Base-by-base conservation (phyloP, 805 yeast genomes). In the Ogataea haglerorum region DNA sequence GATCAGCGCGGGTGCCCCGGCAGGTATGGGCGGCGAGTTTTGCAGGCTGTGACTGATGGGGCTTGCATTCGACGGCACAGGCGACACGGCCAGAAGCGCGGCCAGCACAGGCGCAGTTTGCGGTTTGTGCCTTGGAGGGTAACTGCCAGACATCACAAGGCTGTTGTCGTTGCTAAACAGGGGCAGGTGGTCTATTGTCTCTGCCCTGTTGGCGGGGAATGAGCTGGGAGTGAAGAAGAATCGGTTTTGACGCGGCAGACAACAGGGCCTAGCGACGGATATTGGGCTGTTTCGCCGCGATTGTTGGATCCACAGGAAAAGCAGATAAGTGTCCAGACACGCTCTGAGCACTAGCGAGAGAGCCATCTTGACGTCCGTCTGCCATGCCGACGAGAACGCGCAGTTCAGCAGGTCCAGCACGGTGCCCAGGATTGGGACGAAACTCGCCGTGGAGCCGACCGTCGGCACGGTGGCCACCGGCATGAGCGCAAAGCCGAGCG, bases 41-140 rank as follows among this genome's bases (percentile, higher is more conserved):
- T 17, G 26, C 19, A 9, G 10, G 10, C 7, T 17, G 22, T 22
- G 22, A 2, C 3, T n/a, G 6, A 32, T 26, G 13, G 42, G 32
- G 18, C 15, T 28, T 6, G 57, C 60, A 29, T 48, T 47, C 16
- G 60, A 44, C 0, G 51, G 57, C 1, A 57, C 56, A 3, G 64
- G 62, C 10, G 64, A 46, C 7, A 60, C 26, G 8, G 64, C 62
- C 14, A 61, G 37, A 21, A 61, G 41, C 3, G 66, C 56, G 2
- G 66, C 58, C 18, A 61, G 36, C 6, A 61, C 54, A 1, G 66
- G 66, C 2, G 58, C 59, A 27, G 45, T 46, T 13, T 46, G 48
- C 1, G 49, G 45, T 5, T 40, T 15, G 25, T 31, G 30, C 15
- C 36, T 29, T 7, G 33, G 22, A 10, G 16, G 14, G 8, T n/a